Evolutionary conservation across 139 green algal species (phyloP).

Genomic region (Picochlorum sp.): DNA sequence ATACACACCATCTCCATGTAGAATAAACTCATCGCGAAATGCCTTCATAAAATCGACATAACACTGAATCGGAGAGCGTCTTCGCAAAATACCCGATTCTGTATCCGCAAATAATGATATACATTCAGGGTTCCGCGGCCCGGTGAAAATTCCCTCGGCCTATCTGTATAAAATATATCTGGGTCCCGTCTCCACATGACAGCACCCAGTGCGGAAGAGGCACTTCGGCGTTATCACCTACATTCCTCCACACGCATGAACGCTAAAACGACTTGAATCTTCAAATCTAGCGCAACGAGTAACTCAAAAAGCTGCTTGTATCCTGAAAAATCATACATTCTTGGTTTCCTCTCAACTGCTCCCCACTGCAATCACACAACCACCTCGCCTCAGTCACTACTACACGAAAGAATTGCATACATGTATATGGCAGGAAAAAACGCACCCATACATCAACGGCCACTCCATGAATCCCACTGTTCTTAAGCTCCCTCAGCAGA

Average conservation of each 20-base stretch:
- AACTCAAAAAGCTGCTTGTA: slow-evolving; percentile 76
- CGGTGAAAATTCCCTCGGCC: slow-evolving; percentile 35
- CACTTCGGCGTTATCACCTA: slow-evolving; percentile 75
- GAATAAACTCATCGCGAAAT: slow-evolving; percentile 56
- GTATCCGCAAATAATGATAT: slow-evolving; percentile 76
- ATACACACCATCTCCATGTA: slow-evolving; percentile 26
- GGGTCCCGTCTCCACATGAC: slow-evolving; percentile 58
- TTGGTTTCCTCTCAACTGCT: slow-evolving; percentile 68
- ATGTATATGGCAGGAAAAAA: background rate
- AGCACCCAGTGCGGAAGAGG: slow-evolving; percentile 78
- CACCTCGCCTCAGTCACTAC: too few species aligned
- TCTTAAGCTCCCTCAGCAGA: slow-evolving; percentile 58
- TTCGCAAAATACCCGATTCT: slow-evolving; percentile 41
- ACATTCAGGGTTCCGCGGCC: slow-evolving; percentile 71
- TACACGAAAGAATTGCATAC: too few species aligned
- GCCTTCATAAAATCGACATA: slow-evolving; percentile 80
- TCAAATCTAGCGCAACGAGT: slow-evolving; percentile 60
- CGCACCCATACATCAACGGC: slow-evolving; percentile 75
- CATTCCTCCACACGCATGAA: slow-evolving; percentile 93
- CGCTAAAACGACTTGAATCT: slow-evolving; percentile 81
- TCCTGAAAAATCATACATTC: slow-evolving; percentile 69
- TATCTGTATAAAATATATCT: slow-evolving; percentile 80
- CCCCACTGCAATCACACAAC: slow-evolving; percentile 52
- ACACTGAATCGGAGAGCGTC: slow-evolving; percentile 59
- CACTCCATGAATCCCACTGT: slow-evolving; percentile 69